A percentile compares a stretch with the other conserved stretches of the same genome.
Evolutionary conservation across 768 basidiomycete species (phyloP).

Genomic region (Suillus ampliporus): DNA sequence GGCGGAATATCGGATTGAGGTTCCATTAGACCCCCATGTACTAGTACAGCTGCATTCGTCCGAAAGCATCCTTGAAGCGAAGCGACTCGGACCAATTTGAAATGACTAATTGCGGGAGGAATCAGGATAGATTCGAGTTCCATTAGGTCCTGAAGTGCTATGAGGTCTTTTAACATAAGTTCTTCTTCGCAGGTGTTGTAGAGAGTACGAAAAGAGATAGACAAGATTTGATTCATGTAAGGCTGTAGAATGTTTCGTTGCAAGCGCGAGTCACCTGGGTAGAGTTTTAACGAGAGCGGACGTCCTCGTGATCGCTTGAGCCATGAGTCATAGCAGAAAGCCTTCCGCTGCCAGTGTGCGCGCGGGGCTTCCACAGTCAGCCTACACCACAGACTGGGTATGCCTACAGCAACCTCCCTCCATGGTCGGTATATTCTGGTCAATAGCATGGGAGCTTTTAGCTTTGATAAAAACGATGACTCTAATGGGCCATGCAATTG

Average conservation of each 20-base stretch:
- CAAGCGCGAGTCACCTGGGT: too few species aligned
- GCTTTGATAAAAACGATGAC: background rate
- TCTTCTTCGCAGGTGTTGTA: conserved; percentile 9
- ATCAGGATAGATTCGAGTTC: too few species aligned
- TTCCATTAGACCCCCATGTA: too few species aligned
- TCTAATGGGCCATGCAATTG: conserved; percentile 25
- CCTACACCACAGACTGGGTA: conserved; percentile 52
- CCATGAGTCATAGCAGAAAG: conserved; percentile 19
- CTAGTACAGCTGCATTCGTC: too few species aligned
- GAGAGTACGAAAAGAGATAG: conserved; percentile 9
- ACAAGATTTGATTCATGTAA: conserved; percentile 18
- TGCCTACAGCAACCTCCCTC: conserved; percentile 44
- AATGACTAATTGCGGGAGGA: too few species aligned
- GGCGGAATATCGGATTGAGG: too few species aligned
- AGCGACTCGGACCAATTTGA: too few species aligned
- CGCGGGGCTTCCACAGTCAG: conserved; percentile 15
- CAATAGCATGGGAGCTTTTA: conserved; percentile 41
- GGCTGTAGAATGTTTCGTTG: conserved; percentile 22
- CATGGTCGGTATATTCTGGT: conserved; percentile 48
- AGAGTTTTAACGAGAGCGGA: conserved; percentile 27
- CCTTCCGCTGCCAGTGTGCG: conserved; percentile 26
- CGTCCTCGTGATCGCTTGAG: conserved; percentile 18
- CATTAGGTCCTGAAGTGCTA: conserved; percentile 27
- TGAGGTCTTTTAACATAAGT: conserved; percentile 21
- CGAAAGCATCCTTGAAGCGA: too few species aligned